Base-by-base conservation (phyloP, 2,329 filamentous ascomycete species). In the Pseudocercospora fijiensis region DNA sequence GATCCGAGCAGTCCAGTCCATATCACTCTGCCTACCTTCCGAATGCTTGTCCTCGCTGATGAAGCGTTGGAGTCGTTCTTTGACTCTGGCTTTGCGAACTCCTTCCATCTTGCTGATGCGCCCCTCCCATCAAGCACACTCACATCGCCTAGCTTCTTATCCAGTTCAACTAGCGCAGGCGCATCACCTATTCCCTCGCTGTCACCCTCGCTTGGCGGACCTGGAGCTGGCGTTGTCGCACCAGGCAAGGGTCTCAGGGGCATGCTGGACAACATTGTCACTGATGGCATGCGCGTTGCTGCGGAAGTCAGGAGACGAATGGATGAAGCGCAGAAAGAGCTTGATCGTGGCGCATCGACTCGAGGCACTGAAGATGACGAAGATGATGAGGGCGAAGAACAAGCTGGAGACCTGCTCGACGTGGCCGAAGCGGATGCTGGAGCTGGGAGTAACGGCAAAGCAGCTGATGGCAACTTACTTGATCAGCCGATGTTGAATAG, bases 51-150 rank as follows among this genome's bases (percentile, higher is more conserved):
- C 9, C 86, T 99, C 7, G 95, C 95, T 49, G 95, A 99, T 74
- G 95, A 99, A 76, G 85, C 96, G 0, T 86, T 99, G 5, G 94
- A 99, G 73, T 91, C 96, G 70, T 99, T 99, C 79, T 99, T 99
- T 76, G 95, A 99, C 79, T 91, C 91, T 0, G 96, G 92, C 45
- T 97, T 98, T 79, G 92, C 94, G 0, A 88, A 90, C 58, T 96
- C 92, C 1, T 96, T 99, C 85, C 92, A 91, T 72, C 88, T 97
- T 53, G 88, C 91, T 24, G 90, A 96, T 64, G 80, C 80, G 27
- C 81, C 83, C 2, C 75, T 83, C 30, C 77, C 80, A 41, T 82
- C 78, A 6, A 80, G 77, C 7, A 76, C 81, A 11, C 78, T 79
- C 51, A 80, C 81, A 4, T 84, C 86, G 5, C 84, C 85, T 1